Conservation (phyloP, 2,329 filamentous ascomycete genomes). For the Apiospora phragmitis region DNA sequence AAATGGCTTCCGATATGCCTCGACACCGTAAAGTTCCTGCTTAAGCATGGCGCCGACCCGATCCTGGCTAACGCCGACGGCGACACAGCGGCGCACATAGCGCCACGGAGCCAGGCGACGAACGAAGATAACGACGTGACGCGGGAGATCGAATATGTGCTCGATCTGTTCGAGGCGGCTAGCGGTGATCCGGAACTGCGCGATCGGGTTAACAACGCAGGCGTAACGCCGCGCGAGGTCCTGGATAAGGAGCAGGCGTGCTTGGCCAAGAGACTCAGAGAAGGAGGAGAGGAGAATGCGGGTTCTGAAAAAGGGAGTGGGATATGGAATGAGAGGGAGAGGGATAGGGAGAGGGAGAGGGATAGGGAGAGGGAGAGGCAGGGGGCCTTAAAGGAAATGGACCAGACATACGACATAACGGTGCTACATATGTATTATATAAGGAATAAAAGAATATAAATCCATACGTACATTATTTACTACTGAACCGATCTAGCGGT, state of each 20-base stretch:
- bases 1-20: background rate
- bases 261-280: background rate
- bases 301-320: too few relatives aligned
- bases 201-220: background rate
- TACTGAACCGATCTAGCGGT: too few relatives aligned
- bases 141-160: background rate
- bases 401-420: too few relatives aligned
- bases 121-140: background rate
- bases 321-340: background rate
- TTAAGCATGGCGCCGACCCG: background rate
- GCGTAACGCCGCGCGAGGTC: background rate
- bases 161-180: background rate
- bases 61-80: background rate
- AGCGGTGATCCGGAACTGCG: background rate
- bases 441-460: too few relatives aligned
- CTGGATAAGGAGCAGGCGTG: background rate
- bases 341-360: background rate
- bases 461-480: too few relatives aligned
- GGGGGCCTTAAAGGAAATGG: too few relatives aligned
- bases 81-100: background rate
- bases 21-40: background rate
- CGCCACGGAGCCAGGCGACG: background rate
- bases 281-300: too few relatives aligned
- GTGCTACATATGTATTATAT: too few relatives aligned
- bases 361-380: too few relatives aligned